Conservation (phyloP, 495 filamentous ascomycete species). For the Aspergillus conjunctus region DNA sequence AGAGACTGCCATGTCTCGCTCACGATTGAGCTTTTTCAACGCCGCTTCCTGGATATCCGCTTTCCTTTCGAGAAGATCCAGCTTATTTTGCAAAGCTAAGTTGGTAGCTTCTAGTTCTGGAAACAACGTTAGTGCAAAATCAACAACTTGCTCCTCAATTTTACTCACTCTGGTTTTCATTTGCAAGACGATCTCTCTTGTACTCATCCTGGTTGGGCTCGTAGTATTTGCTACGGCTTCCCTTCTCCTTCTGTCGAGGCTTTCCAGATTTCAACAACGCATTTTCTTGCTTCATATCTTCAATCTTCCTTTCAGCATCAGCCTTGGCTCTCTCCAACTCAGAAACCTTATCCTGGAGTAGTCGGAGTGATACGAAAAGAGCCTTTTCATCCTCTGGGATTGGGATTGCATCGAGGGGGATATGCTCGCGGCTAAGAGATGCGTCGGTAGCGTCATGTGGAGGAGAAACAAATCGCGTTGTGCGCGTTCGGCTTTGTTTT, state of each 20-base stretch:
- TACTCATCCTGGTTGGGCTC: slow-evolving; percentile 42
- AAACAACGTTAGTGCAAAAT: slow-evolving; percentile 15
- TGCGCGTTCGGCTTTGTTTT: slow-evolving; percentile 49
- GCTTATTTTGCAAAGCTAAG: slow-evolving; percentile 55
- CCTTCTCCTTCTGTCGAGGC: slow-evolving; percentile 46
- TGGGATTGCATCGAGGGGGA: slow-evolving; percentile 62
- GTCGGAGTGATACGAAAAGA: slow-evolving; percentile 65
- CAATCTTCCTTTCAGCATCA: slow-evolving; percentile 56
- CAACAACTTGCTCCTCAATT: neutral
- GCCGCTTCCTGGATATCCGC: slow-evolving; percentile 60
- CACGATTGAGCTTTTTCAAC: slow-evolving; percentile 60
- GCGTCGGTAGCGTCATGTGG: slow-evolving; percentile 43
- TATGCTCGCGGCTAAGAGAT: slow-evolving; percentile 44
- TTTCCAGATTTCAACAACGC: slow-evolving; percentile 53
- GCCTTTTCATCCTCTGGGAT: slow-evolving; percentile 71
- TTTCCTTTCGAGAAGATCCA: slow-evolving; percentile 63
- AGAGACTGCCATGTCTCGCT: slow-evolving; percentile 65
- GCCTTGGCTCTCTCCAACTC: slow-evolving; percentile 62
- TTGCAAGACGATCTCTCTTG: slow-evolving; percentile 38
- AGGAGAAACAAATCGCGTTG: slow-evolving; percentile 59
- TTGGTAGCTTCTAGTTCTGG: slow-evolving; percentile 62
- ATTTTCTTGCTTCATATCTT: slow-evolving; percentile 60
- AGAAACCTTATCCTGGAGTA: slow-evolving; percentile 67
- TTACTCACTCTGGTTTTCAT: slow-evolving; percentile 59
- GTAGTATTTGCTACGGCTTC: slow-evolving; percentile 42